Percentiles rank a stretch among this genome's conserved stretches.
These are phyloP conservation scores for Paxillus rubicundulus DNA, from an alignment of 768 basidiomycete genomes.

Conservation along the genomic window DNA sequence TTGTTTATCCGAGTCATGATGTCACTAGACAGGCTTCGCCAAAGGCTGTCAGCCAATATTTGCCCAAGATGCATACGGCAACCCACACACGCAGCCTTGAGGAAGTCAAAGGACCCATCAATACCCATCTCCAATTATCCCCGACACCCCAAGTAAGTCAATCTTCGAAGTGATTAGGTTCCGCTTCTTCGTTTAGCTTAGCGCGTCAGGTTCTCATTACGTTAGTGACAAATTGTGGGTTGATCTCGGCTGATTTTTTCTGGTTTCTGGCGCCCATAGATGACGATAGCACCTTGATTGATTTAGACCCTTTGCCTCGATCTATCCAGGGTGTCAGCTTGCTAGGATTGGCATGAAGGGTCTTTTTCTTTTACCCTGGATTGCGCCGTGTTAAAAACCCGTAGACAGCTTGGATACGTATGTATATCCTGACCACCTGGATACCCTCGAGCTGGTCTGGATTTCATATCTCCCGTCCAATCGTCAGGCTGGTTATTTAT, in stretches of 20 bases:
- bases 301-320: background rate
- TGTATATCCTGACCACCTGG: conserved; percentile 4
- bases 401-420: background rate
- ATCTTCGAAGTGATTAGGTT: background rate
- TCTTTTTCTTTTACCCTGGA: conserved; percentile 13
- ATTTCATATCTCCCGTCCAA: background rate
- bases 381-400: background rate
- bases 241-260: background rate
- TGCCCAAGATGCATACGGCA: no score
- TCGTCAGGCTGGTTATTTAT: conserved; percentile 1
- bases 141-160: background rate
- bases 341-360: conserved; percentile 14
- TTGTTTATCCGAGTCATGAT: no score
- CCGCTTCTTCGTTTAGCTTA: background rate
- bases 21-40: no score
- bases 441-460: background rate
- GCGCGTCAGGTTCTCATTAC: conserved; percentile 4
- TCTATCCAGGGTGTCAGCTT: background rate
- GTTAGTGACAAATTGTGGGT: conserved; percentile 1
- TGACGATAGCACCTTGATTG: conserved; percentile 2
- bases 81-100: no score
- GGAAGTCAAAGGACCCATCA: no score
- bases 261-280: background rate
- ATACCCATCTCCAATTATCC: background rate
- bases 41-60: no score